Evolutionary conservation across 441 rosid species (phyloP), one percentile per base, ranked within the genome.

Genomic region (Codiaeum variegatum): DNA sequence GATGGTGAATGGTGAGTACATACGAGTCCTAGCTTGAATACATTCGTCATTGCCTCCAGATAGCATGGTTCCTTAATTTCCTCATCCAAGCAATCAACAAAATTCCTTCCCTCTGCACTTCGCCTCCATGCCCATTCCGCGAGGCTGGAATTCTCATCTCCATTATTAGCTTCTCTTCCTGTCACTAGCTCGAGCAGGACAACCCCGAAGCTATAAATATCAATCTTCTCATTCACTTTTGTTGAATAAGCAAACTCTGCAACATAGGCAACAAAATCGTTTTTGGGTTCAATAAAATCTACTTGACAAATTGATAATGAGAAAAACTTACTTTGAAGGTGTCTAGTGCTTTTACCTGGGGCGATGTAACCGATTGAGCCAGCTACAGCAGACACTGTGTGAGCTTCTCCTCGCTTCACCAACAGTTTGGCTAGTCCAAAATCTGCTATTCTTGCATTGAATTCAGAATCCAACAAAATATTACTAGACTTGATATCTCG

Each of bases 401-500:
- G 90, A 60, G 83, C 80, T 55, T 85, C 87, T 59, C 91, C 92
- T 12, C 81, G 87, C 83, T 84, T 88, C 8, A 78, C 73, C 85
- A 89, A 73, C 73, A 88, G 69, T 78, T 88, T 94, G 9, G 98
- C 98, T 40, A 94, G 84, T 62, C 98, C 98, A 44, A 94, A 94
- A 81, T 94, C 98, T 0, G 98, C 96, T 40, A 92, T 88, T 67
- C 79, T 85, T 10, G 98, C 91, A 44, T 84, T 82, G 81, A 88
- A 92, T 69, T 84, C 86, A 23, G 88, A 88, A 76, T 94, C 97
- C 63, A 94, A 75, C 80, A 92, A 65, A 75, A 94, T 89, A 63
- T 94, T 94, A 76, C 98, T 94, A 0, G 98, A 89, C 83, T 94
- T 94, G 36, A 94, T 86, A 36, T 94, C 98, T 9, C 97, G 88